Conservation (phyloP, 441 rosid genomes). For the Raphanus hybrid region DNA sequence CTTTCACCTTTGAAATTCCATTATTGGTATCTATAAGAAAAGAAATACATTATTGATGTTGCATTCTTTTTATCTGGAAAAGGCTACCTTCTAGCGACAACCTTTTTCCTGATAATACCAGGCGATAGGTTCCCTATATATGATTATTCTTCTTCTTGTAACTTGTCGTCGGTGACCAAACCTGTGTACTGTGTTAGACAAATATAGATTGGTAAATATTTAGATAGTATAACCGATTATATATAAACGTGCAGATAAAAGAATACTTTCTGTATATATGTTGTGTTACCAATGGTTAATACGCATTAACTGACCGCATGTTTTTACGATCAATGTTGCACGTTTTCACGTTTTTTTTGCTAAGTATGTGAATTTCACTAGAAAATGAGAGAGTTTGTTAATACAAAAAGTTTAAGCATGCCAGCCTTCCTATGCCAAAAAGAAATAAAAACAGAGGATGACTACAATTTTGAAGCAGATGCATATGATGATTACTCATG, state of each 20-base stretch:
- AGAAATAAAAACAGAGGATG: not conserved
- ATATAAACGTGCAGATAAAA: not conserved
- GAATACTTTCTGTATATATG: not conserved
- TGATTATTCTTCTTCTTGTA: not conserved
- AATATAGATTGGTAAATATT: not conserved
- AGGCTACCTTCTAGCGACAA: conserved; percentile 3
- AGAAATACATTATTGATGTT: not conserved
- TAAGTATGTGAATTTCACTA: too few species aligned
- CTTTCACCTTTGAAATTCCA: conserved; percentile 2
- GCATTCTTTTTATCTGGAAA: not conserved
- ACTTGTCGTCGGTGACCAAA: conserved; percentile 1
- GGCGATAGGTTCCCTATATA: conserved; percentile 7
- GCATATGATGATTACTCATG: not conserved
- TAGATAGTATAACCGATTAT: not conserved
- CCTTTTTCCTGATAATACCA: conserved; percentile 1
- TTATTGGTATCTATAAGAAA: not conserved
- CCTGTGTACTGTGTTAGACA: not conserved
- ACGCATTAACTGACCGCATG: not conserved
- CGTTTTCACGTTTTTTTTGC: not conserved
- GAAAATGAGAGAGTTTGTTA: not conserved
- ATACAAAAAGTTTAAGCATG: not conserved
- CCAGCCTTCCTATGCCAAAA: too few species aligned
- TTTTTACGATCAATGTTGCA: not conserved
- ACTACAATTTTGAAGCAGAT: not conserved
- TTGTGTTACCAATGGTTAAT: not conserved